Conservation (phyloP, 2,329 filamentous ascomycete genomes). For the Alternaria angustiovoidea region DNA sequence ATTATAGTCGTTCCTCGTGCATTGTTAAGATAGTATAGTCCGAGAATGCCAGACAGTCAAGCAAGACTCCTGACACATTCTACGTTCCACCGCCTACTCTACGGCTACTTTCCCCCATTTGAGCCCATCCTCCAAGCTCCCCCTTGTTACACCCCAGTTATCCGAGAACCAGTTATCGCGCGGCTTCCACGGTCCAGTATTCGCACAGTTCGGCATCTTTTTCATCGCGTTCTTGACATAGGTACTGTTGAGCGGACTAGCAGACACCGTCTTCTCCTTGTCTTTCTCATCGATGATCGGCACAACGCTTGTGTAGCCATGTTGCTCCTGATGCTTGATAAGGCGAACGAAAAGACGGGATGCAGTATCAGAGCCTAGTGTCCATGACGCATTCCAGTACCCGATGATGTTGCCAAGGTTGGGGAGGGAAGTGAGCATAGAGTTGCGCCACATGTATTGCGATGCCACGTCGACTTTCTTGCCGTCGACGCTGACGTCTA, state of each 20-base stretch:
- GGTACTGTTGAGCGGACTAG: slow-evolving; percentile 60
- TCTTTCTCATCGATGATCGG: slow-evolving; percentile 55
- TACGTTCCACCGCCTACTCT: not conserved
- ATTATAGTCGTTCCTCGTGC: not conserved
- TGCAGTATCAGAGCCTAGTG: slow-evolving; percentile 66
- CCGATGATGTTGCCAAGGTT: slow-evolving; percentile 68
- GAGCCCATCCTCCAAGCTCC: slow-evolving; percentile 53
- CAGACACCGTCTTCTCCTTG: slow-evolving; percentile 49
- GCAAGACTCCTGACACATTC: not conserved
- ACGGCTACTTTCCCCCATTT: slow-evolving; percentile 41
- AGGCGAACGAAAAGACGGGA: slow-evolving; percentile 60
- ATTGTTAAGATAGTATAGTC: not conserved
- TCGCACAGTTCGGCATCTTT: slow-evolving; percentile 59
- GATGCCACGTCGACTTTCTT: slow-evolving; percentile 54
- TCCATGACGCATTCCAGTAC: slow-evolving; percentile 70
- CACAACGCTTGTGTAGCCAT: slow-evolving; percentile 53
- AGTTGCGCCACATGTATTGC: slow-evolving; percentile 67
- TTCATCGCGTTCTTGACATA: slow-evolving; percentile 57
- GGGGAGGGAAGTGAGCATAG: slow-evolving; percentile 70
- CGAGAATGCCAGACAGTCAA: not conserved
- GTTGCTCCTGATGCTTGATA: slow-evolving; percentile 59
- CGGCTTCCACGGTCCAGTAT: slow-evolving; percentile 54
- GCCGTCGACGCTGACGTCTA: slow-evolving; percentile 62
- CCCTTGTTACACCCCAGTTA: slow-evolving; percentile 53
- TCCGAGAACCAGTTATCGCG: slow-evolving; percentile 56